Percentiles rank a stretch among this genome's conserved stretches.
Conservation (phyloP, 192 early-diverging fungal species). For the Coemansia furcata region DNA sequence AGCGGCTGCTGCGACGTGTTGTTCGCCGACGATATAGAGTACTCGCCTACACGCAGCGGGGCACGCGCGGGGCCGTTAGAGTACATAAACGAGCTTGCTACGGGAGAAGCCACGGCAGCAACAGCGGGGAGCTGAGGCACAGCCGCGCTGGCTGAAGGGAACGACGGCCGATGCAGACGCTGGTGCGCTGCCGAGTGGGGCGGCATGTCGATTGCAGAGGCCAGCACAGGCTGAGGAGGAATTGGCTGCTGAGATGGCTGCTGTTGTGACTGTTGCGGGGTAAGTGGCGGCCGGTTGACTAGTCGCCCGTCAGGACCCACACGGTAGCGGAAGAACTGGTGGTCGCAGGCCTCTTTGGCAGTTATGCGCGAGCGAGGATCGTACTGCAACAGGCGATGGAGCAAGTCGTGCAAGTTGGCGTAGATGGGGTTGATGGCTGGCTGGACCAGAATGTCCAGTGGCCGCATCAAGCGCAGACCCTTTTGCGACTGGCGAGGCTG, state of each 20-base stretch:
- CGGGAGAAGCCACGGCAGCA: slow-evolving; percentile 4
- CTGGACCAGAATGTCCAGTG: slow-evolving; percentile 50
- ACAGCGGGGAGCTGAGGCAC: slow-evolving; percentile 8
- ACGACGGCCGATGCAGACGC: slow-evolving; percentile 28
- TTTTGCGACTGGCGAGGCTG: slow-evolving; percentile 36
- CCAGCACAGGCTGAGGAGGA: slow-evolving; percentile 4
- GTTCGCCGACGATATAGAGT: slow-evolving; percentile 23
- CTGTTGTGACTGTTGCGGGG: slow-evolving; percentile 9
- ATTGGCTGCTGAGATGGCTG: not conserved
- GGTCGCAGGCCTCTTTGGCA: slow-evolving; percentile 78
- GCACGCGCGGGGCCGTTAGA: slow-evolving; percentile 11
- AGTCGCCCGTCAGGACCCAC: slow-evolving; percentile 51
- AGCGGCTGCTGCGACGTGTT: slow-evolving; percentile 7
- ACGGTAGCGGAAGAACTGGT: slow-evolving; percentile 76
- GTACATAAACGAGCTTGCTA: slow-evolving; percentile 9
- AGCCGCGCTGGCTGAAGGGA: slow-evolving; percentile 12
- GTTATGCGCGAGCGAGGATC: slow-evolving; percentile 78
- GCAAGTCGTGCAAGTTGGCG: slow-evolving; percentile 65
- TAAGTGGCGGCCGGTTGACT: slow-evolving; percentile 13
- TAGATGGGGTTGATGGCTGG: slow-evolving; percentile 48
- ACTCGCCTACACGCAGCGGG: slow-evolving; percentile 33
- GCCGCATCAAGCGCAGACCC: slow-evolving; percentile 44
- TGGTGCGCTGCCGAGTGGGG: slow-evolving; percentile 13
- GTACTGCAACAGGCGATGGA: slow-evolving; percentile 72
- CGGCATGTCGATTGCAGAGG: slow-evolving; percentile 12